Base-by-base conservation (phyloP, 768 basidiomycete species). In the Boletellus ananas region DNA sequence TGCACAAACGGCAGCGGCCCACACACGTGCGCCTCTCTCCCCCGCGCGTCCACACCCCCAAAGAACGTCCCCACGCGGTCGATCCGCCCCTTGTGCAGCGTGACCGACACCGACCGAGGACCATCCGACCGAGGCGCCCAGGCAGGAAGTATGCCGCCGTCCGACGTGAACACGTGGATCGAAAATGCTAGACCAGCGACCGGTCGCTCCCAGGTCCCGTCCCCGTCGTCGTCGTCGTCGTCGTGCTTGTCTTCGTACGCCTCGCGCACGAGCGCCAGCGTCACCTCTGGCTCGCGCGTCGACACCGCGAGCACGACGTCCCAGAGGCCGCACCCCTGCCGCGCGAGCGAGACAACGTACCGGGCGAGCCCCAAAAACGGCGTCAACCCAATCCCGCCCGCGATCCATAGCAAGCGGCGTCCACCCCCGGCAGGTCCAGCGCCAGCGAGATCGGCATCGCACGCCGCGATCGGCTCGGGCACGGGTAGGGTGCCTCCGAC, bases 261-360 rank as follows among this genome's bases (percentile, higher is more conserved):
- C 2, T 62, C 58, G 6, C 47, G 50, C 9, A 84, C 39, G 17
- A 84, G 72, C 0, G 70, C 67, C 9, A 81, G 39, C 31, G 79
- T 63, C 6, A 83, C 70, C 11, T 77, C 70, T 0, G 81, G 80
- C 56, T 83, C 82, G 18, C 76, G 71, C 2, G 80, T 77, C 2
- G 82, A 75, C 3, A 83, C 51, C 4, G 75, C 62, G 25, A 84
- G 67, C 0, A 66, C 65, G n/a, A 84, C 68, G 52, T 80, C 73
- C 65, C 67, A 66, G n/a, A 53, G 23, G 3, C 62, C 63, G 9
- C 54, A 51, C 52, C 43, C 50, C 23, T 42, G 34, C 37, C 50
- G 47, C 21, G 54, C 46, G 16, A 37, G 36, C 17, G 16, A 17
- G 17, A 16, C 16, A 6, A 18, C 36, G 17, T 37, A 10, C 36